A percentile compares a stretch with the other conserved stretches of the same genome.
Evolutionary conservation across 2,329 filamentous ascomycete genomes (phyloP).

Genomic region (Iodosphaeria phyllophila): DNA sequence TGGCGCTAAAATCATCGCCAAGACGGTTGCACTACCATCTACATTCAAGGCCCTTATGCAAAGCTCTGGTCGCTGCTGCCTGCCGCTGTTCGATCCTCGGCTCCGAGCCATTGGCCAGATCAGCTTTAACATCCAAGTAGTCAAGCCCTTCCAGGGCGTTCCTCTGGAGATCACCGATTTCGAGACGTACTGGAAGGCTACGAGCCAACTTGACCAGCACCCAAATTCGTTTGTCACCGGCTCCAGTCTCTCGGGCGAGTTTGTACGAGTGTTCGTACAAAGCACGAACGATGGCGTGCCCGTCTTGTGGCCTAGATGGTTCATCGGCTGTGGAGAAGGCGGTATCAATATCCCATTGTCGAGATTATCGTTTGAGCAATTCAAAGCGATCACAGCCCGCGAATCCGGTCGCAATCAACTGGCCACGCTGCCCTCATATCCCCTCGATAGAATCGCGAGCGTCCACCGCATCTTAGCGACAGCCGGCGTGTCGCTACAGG

Average conservation of each 20-base stretch:
- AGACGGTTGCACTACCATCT: slow-evolving; percentile 77
- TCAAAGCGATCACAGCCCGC: slow-evolving; percentile 31
- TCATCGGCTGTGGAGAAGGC: slow-evolving; percentile 52
- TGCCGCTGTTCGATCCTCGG: slow-evolving; percentile 84
- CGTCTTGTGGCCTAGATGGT: slow-evolving; percentile 76
- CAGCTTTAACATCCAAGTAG: slow-evolving; percentile 85
- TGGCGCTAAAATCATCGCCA: slow-evolving; percentile 91
- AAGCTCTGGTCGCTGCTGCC: slow-evolving; percentile 61
- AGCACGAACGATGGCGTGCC: slow-evolving; percentile 75
- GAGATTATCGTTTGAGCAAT: slow-evolving; percentile 58
- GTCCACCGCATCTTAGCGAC: slow-evolving; percentile 55
- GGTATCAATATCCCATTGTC: slow-evolving; percentile 69
- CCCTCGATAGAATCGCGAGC: slow-evolving; percentile 36
- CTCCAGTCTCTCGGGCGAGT: slow-evolving; percentile 89
- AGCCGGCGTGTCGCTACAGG: slow-evolving; percentile 61
- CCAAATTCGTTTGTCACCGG: slow-evolving; percentile 80
- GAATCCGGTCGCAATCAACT: slow-evolving; percentile 24
- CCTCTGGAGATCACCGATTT: slow-evolving; percentile 95
- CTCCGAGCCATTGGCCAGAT: slow-evolving; percentile 85
- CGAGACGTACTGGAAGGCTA: slow-evolving; percentile 98
- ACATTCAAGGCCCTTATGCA: slow-evolving; percentile 62
- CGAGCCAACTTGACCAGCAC: slow-evolving; percentile 75
- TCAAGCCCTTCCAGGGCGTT: slow-evolving; percentile 85
- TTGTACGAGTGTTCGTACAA: slow-evolving; percentile 80
- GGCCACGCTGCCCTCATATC: slow-evolving; percentile 22